Evolutionary conservation across 768 basidiomycete genomes (phyloP).

Genomic region (Hypholoma fasciculare): DNA sequence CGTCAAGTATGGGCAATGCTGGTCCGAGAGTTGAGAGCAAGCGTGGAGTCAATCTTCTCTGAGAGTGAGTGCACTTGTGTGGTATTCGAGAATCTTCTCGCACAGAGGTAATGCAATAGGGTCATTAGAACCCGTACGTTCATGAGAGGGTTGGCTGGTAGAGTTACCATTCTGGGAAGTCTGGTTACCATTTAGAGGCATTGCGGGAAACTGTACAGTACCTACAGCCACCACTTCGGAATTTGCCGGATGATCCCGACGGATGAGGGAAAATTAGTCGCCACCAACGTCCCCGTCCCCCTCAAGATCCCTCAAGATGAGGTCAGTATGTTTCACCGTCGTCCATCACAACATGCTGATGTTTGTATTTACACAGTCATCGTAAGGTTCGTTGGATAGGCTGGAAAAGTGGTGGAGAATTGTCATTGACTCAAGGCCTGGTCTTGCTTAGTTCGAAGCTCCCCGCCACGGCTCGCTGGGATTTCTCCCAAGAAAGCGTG

Average conservation of each 20-base stretch:
- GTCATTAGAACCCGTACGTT: too few relatives aligned
- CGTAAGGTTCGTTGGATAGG: constrained; percentile 66
- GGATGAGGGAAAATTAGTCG: constrained; percentile 22
- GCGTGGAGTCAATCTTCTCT: too few relatives aligned
- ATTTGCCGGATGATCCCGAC: constrained; percentile 27
- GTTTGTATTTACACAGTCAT: constrained; percentile 51
- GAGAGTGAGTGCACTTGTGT: too few relatives aligned
- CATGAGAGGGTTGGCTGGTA: too few relatives aligned
- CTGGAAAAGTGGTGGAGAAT: constrained; percentile 1
- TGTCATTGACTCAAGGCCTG: constrained; percentile 12
- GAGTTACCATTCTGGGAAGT: constrained; percentile 13
- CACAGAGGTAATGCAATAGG: too few relatives aligned
- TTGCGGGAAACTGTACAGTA: constrained; percentile 36
- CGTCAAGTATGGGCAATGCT: too few relatives aligned
- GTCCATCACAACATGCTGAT: constrained; percentile 8
- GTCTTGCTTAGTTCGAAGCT: constrained; percentile 79
- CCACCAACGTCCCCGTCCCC: constrained; percentile 28
- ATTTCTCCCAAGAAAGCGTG: constrained; percentile 94
- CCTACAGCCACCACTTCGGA: constrained; percentile 38
- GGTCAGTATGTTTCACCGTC: constrained; percentile 39
- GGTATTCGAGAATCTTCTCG: too few relatives aligned
- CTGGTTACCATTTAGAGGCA: constrained; percentile 14
- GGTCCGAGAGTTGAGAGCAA: too few relatives aligned
- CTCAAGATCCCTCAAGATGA: constrained; percentile 60
- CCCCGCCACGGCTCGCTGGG: constrained; percentile 98